Evolutionary conservation across 768 basidiomycete genomes (phyloP), one percentile per base, ranked within the genome.

Genomic region (Panaeolus cyanescens): DNA sequence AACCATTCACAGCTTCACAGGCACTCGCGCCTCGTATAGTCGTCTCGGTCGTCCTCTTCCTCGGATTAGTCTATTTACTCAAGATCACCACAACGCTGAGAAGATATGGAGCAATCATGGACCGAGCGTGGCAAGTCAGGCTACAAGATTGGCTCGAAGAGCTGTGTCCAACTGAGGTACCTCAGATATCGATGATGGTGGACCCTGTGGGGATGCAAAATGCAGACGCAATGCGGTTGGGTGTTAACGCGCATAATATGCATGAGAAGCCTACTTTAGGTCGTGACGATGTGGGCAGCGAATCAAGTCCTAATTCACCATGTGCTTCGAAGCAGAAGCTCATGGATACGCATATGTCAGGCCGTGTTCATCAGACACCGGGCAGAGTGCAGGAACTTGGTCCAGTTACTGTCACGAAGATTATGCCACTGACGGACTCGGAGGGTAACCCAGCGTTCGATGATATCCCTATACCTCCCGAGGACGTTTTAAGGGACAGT

Each of bases 31-130:
- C 80, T 3, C 80, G 85, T 34, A 69, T 83, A 31, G 77, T 72
- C 10, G 70, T 86, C 54, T 81, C 83, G 0, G 68, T 65, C n/a
- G 71, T 85, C 17, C 77, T 89, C 28, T 69, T 67, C 1, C 62
- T 89, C 25, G 88, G 86, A 0, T 32, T 87, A 1, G 45, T 86
- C 4, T 86, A 88, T 65, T 79, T 86, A 55, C 61, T 34, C 8
- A 69, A 87, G 28, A 83, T 88, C 54, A 67, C 87, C 25, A 74
- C 72, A 54, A 87, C 86, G 1, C 77, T 90, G 62, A 70, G 80
- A 30, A 76, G 71, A 13, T 90, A 88, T 60, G 85, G 87, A 2
- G 71, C 74, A 12, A 60, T 66, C 2, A 71, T 79, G 72, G 79
- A 81, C 36, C 64, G 59, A 13, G 62, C 67, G 12, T 81, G 76